phyloP scores from a whole-genome alignment of 352 stramenopile genomes.

The Thraustochytrium striatum region DNA sequence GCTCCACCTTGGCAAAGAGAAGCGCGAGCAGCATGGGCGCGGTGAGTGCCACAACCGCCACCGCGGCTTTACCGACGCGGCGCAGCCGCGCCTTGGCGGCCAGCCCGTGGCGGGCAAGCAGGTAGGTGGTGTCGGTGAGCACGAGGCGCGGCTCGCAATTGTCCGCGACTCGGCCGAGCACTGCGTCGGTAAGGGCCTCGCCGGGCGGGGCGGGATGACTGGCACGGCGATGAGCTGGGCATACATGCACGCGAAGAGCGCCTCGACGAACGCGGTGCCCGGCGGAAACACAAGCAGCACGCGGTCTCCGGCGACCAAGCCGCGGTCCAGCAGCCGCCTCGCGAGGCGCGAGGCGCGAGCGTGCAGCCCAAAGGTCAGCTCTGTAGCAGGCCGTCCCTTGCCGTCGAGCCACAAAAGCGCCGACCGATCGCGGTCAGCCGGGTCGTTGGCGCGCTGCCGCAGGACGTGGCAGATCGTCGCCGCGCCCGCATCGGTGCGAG shows the following conservation, averaged over 20 bases:
- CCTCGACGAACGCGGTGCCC: conserved; percentile 91
- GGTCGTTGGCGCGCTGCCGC: background rate
- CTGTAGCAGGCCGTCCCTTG: background rate
- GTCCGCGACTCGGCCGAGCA: conserved; percentile 61
- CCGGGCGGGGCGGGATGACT: conserved; percentile 75
- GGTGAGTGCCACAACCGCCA: background rate
- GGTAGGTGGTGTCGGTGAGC: conserved; percentile 66
- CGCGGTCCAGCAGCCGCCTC: background rate
- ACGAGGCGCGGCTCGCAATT: conserved; percentile 80
- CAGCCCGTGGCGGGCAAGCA: background rate
- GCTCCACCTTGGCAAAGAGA: background rate
- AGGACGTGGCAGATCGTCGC: background rate
- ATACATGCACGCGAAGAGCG: conserved; percentile 90
- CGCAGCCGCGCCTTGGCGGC: background rate
- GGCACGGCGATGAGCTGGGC: conserved; percentile 87
- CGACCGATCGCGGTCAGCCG: background rate
- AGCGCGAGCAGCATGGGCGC: background rate
- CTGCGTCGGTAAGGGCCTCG: conserved; percentile 57
- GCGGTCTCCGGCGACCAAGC: conserved; percentile 59
- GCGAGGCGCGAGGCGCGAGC: background rate
- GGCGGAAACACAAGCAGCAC: conserved; percentile 94
- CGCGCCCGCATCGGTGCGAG: background rate
- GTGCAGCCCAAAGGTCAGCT: background rate
- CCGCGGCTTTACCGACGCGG: background rate
- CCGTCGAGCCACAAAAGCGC: conserved; percentile 5